A percentile compares a stretch with the other conserved stretches of the same genome.
These are phyloP conservation scores for Solanum arcanum DNA, from an alignment of 257 asterid genomes.

Conservation along the genomic window DNA sequence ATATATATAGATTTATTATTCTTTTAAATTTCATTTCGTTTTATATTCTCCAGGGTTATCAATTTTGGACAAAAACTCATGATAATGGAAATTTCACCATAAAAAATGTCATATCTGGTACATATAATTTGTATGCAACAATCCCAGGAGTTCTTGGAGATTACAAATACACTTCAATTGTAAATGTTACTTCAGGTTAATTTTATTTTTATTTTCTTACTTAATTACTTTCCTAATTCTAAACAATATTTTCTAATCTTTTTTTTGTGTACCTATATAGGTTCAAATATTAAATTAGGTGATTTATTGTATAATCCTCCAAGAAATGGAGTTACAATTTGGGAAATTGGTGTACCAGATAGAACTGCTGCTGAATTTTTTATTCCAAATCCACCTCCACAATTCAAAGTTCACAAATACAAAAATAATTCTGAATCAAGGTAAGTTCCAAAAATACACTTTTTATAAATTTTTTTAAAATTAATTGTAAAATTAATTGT, in stretches of 20 bases:
- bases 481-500: background rate
- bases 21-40: background rate
- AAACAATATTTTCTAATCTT: background rate
- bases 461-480: background rate
- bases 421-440: background rate
- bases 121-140: slow-evolving; percentile 46
- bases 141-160: slow-evolving; percentile 45
- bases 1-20: background rate
- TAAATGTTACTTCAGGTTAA: slow-evolving; percentile 26
- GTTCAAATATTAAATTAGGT: slow-evolving; percentile 9
- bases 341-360: slow-evolving; percentile 78
- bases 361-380: slow-evolving; percentile 57
- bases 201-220: background rate
- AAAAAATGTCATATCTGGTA: slow-evolving; percentile 31
- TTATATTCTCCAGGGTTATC: slow-evolving; percentile 34
- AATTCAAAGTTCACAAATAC: background rate
- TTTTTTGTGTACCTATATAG: background rate
- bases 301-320: slow-evolving; percentile 41
- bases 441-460: background rate
- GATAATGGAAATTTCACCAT: slow-evolving; percentile 27
- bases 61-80: slow-evolving; percentile 53
- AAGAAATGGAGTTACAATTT: slow-evolving; percentile 44
- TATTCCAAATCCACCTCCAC: slow-evolving; percentile 33
- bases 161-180: slow-evolving; percentile 22
- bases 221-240: no score